Percentiles rank a stretch among this genome's conserved stretches.
phyloP scores from a whole-genome alignment of 2,329 filamentous ascomycete genomes.

The Pseudonectria foliicola region DNA sequence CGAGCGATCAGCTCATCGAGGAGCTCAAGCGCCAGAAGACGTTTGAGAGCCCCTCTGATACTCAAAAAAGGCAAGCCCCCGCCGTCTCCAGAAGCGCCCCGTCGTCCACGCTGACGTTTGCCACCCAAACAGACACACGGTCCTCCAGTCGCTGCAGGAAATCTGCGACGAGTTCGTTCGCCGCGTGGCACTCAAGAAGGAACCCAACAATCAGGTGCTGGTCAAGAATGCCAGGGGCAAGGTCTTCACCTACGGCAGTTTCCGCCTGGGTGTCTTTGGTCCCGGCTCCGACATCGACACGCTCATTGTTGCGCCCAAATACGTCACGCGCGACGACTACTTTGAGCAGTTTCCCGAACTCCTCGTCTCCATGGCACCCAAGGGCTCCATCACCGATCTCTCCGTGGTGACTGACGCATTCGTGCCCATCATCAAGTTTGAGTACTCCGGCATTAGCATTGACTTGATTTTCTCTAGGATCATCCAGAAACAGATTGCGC shows the following conservation, averaged over 20 bases:
- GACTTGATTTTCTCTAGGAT: conserved; percentile 86
- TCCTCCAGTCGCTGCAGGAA: conserved; percentile 68
- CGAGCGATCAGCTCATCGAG: conserved; percentile 71
- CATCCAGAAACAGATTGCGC: conserved; percentile 61
- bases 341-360: conserved; percentile 82
- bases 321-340: conserved; percentile 84
- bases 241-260: conserved; percentile 95
- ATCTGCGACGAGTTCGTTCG: conserved; percentile 84
- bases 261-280: conserved; percentile 85
- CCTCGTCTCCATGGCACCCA: conserved; percentile 66
- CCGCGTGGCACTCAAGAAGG: conserved; percentile 67
- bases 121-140: conserved; percentile 51
- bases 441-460: conserved; percentile 84
- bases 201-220: conserved; percentile 63
- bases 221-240: conserved; percentile 82
- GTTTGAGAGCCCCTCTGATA: conserved; percentile 79
- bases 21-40: conserved; percentile 87
- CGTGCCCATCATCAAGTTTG: conserved; percentile 96
- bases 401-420: conserved; percentile 83
- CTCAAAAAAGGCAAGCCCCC: conserved; percentile 62
- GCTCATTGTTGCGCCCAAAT: conserved; percentile 82
- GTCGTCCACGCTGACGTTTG: conserved; percentile 5
- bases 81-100: neutral
- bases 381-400: conserved; percentile 76
- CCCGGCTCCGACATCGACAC: conserved; percentile 98